Evolutionary conservation across 108 stramenopile species (phyloP), one percentile per base, ranked within the genome.

Genomic region (Schizochytrium sp.): DNA sequence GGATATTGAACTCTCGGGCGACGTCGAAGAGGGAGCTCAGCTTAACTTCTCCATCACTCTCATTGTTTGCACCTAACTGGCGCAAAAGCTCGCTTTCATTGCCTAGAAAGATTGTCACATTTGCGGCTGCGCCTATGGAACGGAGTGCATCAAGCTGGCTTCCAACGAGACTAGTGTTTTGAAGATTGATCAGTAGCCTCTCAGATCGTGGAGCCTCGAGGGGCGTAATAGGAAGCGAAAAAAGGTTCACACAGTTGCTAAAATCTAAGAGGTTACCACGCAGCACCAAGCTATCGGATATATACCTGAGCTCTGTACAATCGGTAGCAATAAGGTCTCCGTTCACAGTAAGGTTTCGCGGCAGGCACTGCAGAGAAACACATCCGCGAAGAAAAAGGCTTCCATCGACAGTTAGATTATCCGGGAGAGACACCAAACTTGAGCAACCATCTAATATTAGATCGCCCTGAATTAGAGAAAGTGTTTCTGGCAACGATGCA

Each of bases 341-440:
- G 12, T 10, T 69, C 10, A 69, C 64, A 1, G 64, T 69, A 7
- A 83, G 76, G 28, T 3, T 50, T 40, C 55, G 50, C 2, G 76
- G 76, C 10, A 83, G 76, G 8, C 5, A 17, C 76, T 83, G 50
- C 1, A 83, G 53, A 2, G 47, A n/a, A 5, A 53, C 55, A 53
- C 76, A 83, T 1, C 76, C 76, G 10, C 2, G 5, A 2, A 83
- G 76, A 13, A 55, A 47, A 5, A 83, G 76, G 10, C 38, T 1
- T n/a, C 76, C 76, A n/a, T 83, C 55, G 17, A 83, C 76, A 50
- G 64, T 69, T 38, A 69, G 64, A 8, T 44, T 44, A 38, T 7
- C 3, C 5, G 64, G 64, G 5, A 69, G 64, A 15, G 42, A 7
- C 28, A 5, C 5, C 64, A 69, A 44, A 3, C 19, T 28, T 12